Percentiles rank a stretch among this genome's conserved stretches.
Evolutionary conservation across 805 yeast species (phyloP).

Genomic region (Yarrowia sp.): DNA sequence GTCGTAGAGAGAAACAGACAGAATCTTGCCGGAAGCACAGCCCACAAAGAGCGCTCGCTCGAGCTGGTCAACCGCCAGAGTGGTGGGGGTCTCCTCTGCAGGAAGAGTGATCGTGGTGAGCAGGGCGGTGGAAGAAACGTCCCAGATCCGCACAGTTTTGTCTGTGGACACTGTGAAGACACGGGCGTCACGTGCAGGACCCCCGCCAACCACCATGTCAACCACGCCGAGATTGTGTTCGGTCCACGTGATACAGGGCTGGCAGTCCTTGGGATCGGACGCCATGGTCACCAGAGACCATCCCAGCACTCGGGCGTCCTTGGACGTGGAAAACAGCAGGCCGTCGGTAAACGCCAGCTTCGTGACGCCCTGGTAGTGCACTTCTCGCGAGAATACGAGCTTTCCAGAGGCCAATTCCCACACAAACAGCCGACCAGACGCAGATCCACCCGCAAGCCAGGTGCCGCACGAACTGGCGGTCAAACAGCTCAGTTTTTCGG

Average conservation of each 20-base stretch:
- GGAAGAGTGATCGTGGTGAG: conserved; percentile 77
- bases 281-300: conserved; percentile 68
- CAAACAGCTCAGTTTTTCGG: conserved; percentile 74
- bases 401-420: conserved; percentile 88
- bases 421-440: conserved; percentile 75
- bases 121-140: conserved; percentile 56
- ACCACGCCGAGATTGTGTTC: conserved; percentile 58
- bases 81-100: conserved; percentile 55
- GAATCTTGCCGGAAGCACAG: conserved; percentile 64
- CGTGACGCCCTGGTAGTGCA: conserved; percentile 81
- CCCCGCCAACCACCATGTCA: conserved; percentile 58
- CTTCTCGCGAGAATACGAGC: conserved; percentile 72
- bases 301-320: conserved; percentile 77
- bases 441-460: conserved; percentile 71
- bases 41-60: conserved; percentile 79
- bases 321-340: conserved; percentile 74
- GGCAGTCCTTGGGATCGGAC: conserved; percentile 48
- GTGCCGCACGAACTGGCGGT: conserved; percentile 54
- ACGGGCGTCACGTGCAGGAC: conserved; percentile 62
- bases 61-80: conserved; percentile 76
- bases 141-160: conserved; percentile 75
- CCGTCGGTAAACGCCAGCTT: conserved; percentile 67
- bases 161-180: conserved; percentile 76
- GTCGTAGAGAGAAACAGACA: conserved; percentile 59
- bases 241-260: conserved; percentile 46